These are phyloP conservation scores for Lasiosphaeria miniovina DNA, from an alignment of 495 filamentous ascomycete species.

Conservation along the genomic window DNA sequence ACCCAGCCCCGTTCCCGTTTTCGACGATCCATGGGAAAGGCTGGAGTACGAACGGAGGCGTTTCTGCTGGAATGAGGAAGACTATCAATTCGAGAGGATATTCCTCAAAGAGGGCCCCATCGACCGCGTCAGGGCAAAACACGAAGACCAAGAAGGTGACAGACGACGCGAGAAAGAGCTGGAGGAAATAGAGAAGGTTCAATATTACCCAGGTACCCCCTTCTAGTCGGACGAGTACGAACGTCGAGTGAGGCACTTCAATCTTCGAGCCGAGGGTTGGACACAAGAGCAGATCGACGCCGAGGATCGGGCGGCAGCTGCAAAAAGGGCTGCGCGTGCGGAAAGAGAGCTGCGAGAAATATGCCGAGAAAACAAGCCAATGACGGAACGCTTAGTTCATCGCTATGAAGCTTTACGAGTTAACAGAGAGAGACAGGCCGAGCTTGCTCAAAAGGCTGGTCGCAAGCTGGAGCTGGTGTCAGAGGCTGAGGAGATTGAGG, in stretches of 20 bases:
- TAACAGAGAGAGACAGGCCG: conserved; percentile 6
- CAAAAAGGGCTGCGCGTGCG: background rate
- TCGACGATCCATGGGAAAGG: conserved; percentile 15
- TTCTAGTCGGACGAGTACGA: conserved; percentile 1
- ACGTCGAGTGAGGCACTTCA: conserved; percentile 4
- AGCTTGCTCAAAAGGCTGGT: conserved; percentile 1
- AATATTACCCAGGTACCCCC: conserved; percentile 8
- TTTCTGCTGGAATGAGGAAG: conserved; percentile 8
- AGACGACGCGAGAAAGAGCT: conserved; percentile 7
- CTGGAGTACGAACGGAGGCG: conserved; percentile 11
- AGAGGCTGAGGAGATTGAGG: no score
- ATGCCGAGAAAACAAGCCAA: conserved; percentile 1
- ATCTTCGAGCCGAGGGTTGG: conserved; percentile 9
- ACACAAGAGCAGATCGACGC: conserved; percentile 13
- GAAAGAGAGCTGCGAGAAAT: background rate
- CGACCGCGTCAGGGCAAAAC: conserved; percentile 2
- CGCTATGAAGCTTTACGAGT: background rate
- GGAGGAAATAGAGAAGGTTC: conserved; percentile 11
- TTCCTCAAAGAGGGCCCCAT: conserved; percentile 10
- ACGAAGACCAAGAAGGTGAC: conserved; percentile 13
- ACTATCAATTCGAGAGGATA: conserved; percentile 10
- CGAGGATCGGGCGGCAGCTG: conserved; percentile 6
- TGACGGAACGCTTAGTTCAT: background rate
- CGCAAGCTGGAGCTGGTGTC: background rate
- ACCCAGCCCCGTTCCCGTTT: conserved; percentile 1